Base-by-base conservation (phyloP, 1,139 yeast species). In the Nadsonia commutata region DNA sequence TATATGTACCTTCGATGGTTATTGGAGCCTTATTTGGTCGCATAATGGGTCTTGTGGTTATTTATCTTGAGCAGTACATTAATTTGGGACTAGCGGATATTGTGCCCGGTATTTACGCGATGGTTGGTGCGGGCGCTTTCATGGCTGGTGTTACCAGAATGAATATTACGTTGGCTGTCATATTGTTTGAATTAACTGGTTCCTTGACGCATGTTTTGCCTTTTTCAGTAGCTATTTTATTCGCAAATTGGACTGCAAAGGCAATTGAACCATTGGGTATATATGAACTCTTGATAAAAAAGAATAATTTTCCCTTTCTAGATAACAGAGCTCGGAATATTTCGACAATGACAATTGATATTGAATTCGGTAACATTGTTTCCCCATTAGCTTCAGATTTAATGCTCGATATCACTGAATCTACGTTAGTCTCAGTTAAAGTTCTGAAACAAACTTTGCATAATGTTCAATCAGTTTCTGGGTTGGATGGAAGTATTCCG, bases 1-100 rank as follows among this genome's bases (percentile, higher is more conserved):
- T 78, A 19, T 78, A 78, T 53, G 79, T 78, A 0, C 84, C 84
- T 1, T 72, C 80, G 1, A 76, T 78, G 82, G 80, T 76, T 1
- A 66, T 71, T 44, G 84, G 84, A 6, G 82, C 83, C 0, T 59
- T 78, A 16, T 76, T 74, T 60, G 84, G 84, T 0, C 56, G 81
- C 21, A 56, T 71, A 4, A 64, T 74, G 46, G 76, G 76, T 1
- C 65, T 72, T 62, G 36, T 58, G n/a, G 55, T 75, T 18, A 73
- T 72, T 47, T 69, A 65, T 56, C 36, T 65, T 5, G 66, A 66
- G 38, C 50, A 58, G 16, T 53, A 49, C 33, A 46, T 51, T 16
- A 39, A 40, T 7, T 38, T 40, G 3, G 39, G 41, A 13, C 41
- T 42, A 9, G 31, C 36, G n/a, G 39, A 40, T 49, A 48, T 39